Evolutionary conservation across 495 filamentous ascomycete genomes (phyloP), one percentile per base, ranked within the genome.

Genomic region (Astrocystis sublimbata): DNA sequence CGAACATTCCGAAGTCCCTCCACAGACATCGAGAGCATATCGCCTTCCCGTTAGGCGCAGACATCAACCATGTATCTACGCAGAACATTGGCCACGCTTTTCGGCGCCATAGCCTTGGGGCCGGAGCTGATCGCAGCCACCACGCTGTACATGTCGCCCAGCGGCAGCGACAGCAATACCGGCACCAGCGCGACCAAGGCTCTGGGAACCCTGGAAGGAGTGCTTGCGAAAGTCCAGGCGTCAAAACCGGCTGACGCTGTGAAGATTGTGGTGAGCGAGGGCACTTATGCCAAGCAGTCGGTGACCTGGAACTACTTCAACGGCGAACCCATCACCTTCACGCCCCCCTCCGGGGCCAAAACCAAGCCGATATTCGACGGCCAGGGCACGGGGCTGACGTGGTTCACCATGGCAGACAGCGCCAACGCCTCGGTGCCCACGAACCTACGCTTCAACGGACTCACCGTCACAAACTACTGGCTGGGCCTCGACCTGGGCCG

Each of bases 251-350:
- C 28, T 13, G 56, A 59, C 21, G 56, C 56, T 13, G 45, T 59
- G 21, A 8, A 50, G 15, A 30, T 59, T 31, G 43, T 59, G 15
- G 33, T 59, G 15, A 33, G 19, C 31, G 56, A 59, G 15, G 56
- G 56, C 31, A 50, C 56, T 26, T 59, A 23, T 19, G 4, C 19
- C 31, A 28, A 8, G 13, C 56, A 59, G 23, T 49, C 56, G 13
- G 56, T 59, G 31, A 28, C 12, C 19, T 59, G 56, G 56, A 59
- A 26, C 10, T 59, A 59, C 45, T 59, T 59, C 56, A 59, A 47
- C 56, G 56, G 56, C 31, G 17, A 59, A n/a, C 56, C 56, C 43
- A 59, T 59, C 43, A 59, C 56, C 30, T 59, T 59, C 56, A 12
- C 56, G 26, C 56, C 56, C 19, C 42, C 56, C 7, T 19, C 43